A percentile compares a stretch with the other conserved stretches of the same genome.
Conservation (phyloP, 2,329 filamentous ascomycete species). For the Aureobasidium sp. region DNA sequence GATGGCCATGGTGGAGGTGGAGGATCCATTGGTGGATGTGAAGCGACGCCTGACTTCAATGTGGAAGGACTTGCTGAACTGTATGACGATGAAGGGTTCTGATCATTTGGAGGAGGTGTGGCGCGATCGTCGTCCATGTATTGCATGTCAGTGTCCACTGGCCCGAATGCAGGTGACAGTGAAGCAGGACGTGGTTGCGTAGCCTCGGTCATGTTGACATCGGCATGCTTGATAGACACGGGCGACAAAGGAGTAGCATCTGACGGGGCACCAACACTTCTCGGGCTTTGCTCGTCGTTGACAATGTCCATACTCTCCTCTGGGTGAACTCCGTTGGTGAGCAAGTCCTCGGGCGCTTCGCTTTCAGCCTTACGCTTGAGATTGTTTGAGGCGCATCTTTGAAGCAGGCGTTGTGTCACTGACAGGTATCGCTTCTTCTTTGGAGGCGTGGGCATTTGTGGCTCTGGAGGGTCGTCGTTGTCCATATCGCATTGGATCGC, state of each 20-base stretch:
- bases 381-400: conserved; percentile 26
- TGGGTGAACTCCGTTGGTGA: background rate
- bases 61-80: conserved; percentile 1
- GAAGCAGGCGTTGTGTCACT: conserved; percentile 23
- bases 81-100: background rate
- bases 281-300: background rate
- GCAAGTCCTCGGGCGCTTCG: background rate
- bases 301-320: conserved; percentile 17
- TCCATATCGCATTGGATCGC: conserved; percentile 27
- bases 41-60: conserved; percentile 2
- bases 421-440: conserved; percentile 21
- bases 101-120: background rate
- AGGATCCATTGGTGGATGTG: conserved; percentile 25
- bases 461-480: conserved; percentile 20
- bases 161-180: conserved; percentile 2
- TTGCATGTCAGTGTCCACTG: conserved; percentile 34
- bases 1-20: conserved; percentile 20
- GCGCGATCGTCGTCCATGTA: conserved; percentile 22
- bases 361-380: conserved; percentile 13
- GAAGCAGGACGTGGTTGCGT: background rate
- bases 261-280: background rate
- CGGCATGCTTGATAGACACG: background rate
- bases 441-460: conserved; percentile 14
- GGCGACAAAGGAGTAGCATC: background rate
- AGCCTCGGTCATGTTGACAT: conserved; percentile 14